Conservation (phyloP, 805 yeast species). For the Phaffomyces antillensis region DNA sequence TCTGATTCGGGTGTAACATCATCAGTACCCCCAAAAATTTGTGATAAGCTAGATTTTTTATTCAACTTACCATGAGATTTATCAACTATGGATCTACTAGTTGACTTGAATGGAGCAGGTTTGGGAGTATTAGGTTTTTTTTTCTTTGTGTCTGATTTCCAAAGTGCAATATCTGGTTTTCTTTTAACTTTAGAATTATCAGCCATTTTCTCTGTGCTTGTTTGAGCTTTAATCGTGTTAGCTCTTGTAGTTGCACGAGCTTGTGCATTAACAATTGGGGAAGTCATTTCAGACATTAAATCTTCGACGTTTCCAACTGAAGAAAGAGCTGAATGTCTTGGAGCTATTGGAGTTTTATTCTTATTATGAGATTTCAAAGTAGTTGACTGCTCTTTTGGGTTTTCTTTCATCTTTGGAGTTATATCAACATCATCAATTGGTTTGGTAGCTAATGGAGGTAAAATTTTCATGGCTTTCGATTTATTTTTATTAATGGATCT, state of each 20-base stretch:
- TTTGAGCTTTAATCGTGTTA: neutral
- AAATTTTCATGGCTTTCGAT: slow-evolving; percentile 8
- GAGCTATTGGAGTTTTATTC: neutral
- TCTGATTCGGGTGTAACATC: slow-evolving; percentile 1
- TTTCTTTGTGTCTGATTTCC: neutral
- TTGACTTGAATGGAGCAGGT: too few species aligned
- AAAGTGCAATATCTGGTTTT: neutral
- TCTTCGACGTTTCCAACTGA: slow-evolving; percentile 6
- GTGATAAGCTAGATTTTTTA: neutral
- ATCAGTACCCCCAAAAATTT: slow-evolving; percentile 13
- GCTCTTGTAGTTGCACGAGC: slow-evolving; percentile 13
- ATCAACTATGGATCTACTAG: too few species aligned
- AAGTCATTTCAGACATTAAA: slow-evolving; percentile 10
- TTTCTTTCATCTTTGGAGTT: neutral
- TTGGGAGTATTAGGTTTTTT: too few species aligned
- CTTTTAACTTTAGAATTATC: neutral
- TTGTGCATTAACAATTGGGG: slow-evolving; percentile 13
- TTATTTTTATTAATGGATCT: neutral
- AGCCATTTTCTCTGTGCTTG: neutral
- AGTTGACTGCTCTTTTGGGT: neutral
- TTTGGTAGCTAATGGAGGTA: neutral
- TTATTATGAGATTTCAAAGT: neutral
- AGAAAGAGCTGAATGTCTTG: neutral
- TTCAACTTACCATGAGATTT: neutral
- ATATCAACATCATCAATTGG: neutral